Percentiles rank a stretch among this genome's conserved stretches.
These are phyloP conservation scores for Cryptococcus amylolentus DNA, from an alignment of 1,284 basidiomycete genomes.

Conservation along the genomic window DNA sequence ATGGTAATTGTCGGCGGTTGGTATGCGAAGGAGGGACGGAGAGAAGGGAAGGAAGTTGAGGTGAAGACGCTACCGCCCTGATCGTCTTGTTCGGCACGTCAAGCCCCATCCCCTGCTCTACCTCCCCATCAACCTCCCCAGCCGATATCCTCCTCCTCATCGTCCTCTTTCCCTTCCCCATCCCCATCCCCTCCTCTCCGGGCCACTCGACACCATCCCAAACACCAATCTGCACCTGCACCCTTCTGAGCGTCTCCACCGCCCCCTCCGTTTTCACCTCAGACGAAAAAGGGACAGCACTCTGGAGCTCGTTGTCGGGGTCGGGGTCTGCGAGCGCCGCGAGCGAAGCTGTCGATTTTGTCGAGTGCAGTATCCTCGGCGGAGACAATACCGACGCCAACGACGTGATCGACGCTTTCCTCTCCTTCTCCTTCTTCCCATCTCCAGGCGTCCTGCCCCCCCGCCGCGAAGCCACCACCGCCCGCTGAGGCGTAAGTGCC, in stretches of 20 bases:
- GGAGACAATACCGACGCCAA: conserved; percentile 8
- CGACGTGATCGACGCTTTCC: conserved; percentile 14
- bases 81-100: conserved; percentile 3
- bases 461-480: neutral
- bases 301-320: neutral
- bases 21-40: neutral
- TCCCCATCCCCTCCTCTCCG: neutral
- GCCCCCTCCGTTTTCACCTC: neutral
- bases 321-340: conserved; percentile 8
- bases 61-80: conserved; percentile 31
- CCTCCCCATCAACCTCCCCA: neutral
- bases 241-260: conserved; percentile 5
- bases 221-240: conserved; percentile 2
- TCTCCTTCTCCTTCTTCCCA: no score
- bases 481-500: neutral
- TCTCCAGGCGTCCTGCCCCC: neutral
- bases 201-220: neutral
- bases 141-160: neutral
- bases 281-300: neutral
- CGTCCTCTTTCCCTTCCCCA: neutral
- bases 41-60: conserved; percentile 12
- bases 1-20: conserved; percentile 17
- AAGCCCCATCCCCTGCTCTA: neutral
- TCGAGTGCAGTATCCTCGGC: conserved; percentile 13
- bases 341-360: conserved; percentile 27